Evolutionary conservation across 116 monocot genomes (phyloP).

Genomic region (Phalaenopsis hybrid): DNA sequence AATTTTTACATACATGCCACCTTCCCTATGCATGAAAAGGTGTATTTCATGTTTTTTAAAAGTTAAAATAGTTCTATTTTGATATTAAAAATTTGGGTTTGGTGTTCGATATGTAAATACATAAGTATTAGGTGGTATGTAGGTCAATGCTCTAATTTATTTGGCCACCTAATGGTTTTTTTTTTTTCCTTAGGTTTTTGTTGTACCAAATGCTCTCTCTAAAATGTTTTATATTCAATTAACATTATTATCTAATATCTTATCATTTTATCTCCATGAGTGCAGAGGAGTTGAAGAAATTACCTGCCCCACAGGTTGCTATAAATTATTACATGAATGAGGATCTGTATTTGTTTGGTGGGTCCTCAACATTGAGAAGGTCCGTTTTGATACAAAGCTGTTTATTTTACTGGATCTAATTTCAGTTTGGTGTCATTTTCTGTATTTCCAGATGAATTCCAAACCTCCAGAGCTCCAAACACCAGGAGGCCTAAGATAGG

Average conservation of each 20-base stretch:
- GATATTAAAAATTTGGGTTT: too few relatives aligned
- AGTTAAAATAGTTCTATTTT: too few relatives aligned
- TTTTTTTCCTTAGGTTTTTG: background rate
- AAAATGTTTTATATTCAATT: background rate
- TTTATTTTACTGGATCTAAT: background rate
- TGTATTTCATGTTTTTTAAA: too few relatives aligned
- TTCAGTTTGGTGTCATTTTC: conserved; percentile 8
- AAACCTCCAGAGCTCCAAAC: conserved; percentile 70
- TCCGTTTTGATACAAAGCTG: background rate
- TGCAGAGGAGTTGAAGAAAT: conserved; percentile 79
- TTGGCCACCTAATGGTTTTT: background rate
- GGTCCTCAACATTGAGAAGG: background rate
- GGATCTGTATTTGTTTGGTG: conserved; percentile 92
- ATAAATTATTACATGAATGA: conserved; percentile 86
- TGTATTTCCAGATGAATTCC: conserved; percentile 78
- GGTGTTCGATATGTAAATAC: too few relatives aligned
- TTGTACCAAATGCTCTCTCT: background rate
- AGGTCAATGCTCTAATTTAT: background rate
- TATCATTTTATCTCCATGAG: conserved; percentile 1
- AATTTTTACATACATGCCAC: too few relatives aligned
- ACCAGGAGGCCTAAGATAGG: conserved; percentile 85
- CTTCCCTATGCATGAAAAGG: too few relatives aligned
- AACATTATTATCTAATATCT: background rate
- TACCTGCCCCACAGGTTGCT: conserved; percentile 76
- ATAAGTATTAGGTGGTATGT: too few relatives aligned